A percentile compares a stretch with the other conserved stretches of the same genome.
phyloP scores from a whole-genome alignment of 495 filamentous ascomycete genomes.

The Aspergillus campestris region DNA sequence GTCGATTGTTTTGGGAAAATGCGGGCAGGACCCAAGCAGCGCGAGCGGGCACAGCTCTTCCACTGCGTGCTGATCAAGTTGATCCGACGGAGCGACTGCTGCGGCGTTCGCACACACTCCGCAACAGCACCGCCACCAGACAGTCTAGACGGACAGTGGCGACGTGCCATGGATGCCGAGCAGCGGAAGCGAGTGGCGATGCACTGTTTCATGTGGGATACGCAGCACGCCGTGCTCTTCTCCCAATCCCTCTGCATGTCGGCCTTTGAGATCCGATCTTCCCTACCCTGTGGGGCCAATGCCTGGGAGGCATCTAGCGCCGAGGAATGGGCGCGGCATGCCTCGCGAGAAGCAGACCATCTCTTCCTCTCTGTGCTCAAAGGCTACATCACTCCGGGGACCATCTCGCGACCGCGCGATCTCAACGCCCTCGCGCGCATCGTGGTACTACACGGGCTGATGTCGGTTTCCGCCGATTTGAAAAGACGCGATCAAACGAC shows the following conservation, averaged over 20 bases:
- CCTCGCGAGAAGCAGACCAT: constrained; percentile 17
- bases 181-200: constrained; percentile 46
- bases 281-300: constrained; percentile 36
- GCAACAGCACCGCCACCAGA: constrained; percentile 12
- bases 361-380: constrained; percentile 42
- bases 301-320: constrained; percentile 45
- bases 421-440: constrained; percentile 41
- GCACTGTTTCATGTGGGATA: constrained; percentile 53
- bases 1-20: constrained; percentile 52
- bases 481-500: constrained; percentile 48
- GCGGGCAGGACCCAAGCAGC: constrained; percentile 45
- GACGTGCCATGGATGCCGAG: constrained; percentile 40
- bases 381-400: constrained; percentile 37
- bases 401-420: constrained; percentile 20
- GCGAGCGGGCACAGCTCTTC: constrained; percentile 47
- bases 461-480: constrained; percentile 49
- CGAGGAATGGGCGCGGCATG: constrained; percentile 33
- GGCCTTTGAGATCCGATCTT: constrained; percentile 45
- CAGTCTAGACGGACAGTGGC: constrained; percentile 36
- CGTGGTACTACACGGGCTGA: constrained; percentile 44
- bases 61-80: constrained; percentile 51
- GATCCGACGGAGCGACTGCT: constrained; percentile 46
- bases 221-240: constrained; percentile 47
- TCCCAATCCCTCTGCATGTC: constrained; percentile 52
- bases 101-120: constrained; percentile 30